Percentiles rank a stretch among this genome's conserved stretches.
Conservation (phyloP, 805 yeast genomes). For the Myxozyma monticola region DNA sequence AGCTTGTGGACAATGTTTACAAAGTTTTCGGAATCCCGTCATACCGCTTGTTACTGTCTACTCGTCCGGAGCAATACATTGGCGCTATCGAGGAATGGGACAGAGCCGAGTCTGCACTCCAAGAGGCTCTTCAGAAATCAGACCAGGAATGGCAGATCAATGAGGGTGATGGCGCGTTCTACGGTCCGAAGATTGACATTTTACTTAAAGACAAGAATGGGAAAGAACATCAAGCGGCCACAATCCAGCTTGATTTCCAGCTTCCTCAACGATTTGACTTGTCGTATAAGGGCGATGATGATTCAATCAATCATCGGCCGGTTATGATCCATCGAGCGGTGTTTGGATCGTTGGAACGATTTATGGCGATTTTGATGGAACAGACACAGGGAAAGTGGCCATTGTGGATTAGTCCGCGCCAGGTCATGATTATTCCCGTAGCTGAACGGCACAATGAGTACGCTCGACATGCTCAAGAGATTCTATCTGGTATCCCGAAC, state of each 20-base stretch:
- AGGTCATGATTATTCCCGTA: slow-evolving; percentile 81
- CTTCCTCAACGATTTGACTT: slow-evolving; percentile 91
- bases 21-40: slow-evolving; percentile 86
- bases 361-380: slow-evolving; percentile 85
- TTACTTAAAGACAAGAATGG: slow-evolving; percentile 90
- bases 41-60: slow-evolving; percentile 93
- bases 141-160: slow-evolving; percentile 92
- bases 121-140: slow-evolving; percentile 76
- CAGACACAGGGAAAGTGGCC: slow-evolving; percentile 96
- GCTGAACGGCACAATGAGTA: slow-evolving; percentile 55
- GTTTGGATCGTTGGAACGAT: slow-evolving; percentile 91
- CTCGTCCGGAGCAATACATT: slow-evolving; percentile 94
- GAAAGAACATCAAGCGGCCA: slow-evolving; percentile 99
- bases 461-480: slow-evolving; percentile 51
- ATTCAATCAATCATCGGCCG: slow-evolving; percentile 55
- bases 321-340: slow-evolving; percentile 97
- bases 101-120: slow-evolving; percentile 81
- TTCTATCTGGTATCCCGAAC: slow-evolving; percentile 41
- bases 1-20: slow-evolving; percentile 79
- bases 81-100: slow-evolving; percentile 96
- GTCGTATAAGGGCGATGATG: slow-evolving; percentile 69
- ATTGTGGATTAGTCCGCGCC: slow-evolving; percentile 93
- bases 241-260: slow-evolving; percentile 98
- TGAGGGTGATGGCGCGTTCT: slow-evolving; percentile 95
- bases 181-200: slow-evolving; percentile 98